Percentiles rank a stretch among this genome's conserved stretches.
These are phyloP conservation scores for Evernia prunastri DNA, from an alignment of 495 filamentous ascomycete species.

Conservation along the genomic window DNA sequence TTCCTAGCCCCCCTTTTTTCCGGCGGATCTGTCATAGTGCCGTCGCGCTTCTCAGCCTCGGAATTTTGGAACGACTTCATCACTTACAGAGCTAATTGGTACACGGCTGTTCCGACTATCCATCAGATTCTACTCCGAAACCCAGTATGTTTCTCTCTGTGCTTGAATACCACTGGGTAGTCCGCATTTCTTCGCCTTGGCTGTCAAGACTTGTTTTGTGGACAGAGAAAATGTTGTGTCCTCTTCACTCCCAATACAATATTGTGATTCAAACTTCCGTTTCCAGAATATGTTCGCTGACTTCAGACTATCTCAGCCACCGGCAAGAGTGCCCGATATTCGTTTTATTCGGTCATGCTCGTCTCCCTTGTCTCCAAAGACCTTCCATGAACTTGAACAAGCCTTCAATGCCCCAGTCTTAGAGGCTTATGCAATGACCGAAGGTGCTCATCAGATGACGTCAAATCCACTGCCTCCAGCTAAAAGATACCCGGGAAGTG, in stretches of 20 bases:
- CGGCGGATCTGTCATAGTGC: constrained; percentile 68
- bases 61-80: constrained; percentile 76
- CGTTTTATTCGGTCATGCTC: constrained; percentile 86
- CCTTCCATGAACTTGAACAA: constrained; percentile 66
- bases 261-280: not conserved
- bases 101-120: constrained; percentile 81
- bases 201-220: not conserved
- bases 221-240: not conserved
- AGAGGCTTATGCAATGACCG: constrained; percentile 89
- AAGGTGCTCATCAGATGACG: constrained; percentile 85
- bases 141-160: constrained; percentile 34
- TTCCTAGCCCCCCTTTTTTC: constrained; percentile 67
- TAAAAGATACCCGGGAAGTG: constrained; percentile 68
- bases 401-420: constrained; percentile 70
- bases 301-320: constrained; percentile 29
- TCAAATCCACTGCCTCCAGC: constrained; percentile 72
- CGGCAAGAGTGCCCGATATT: constrained; percentile 60
- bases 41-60: constrained; percentile 68
- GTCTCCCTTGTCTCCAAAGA: constrained; percentile 68
- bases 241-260: not conserved
- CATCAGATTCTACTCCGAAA: constrained; percentile 78
- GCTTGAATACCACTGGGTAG: not conserved
- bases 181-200: not conserved
- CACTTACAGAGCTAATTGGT: constrained; percentile 71
- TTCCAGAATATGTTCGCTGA: not conserved